A percentile compares a stretch with the other conserved stretches of the same genome.
phyloP scores from a whole-genome alignment of 192 early-diverging fungal genomes.

The Backusella circina region DNA sequence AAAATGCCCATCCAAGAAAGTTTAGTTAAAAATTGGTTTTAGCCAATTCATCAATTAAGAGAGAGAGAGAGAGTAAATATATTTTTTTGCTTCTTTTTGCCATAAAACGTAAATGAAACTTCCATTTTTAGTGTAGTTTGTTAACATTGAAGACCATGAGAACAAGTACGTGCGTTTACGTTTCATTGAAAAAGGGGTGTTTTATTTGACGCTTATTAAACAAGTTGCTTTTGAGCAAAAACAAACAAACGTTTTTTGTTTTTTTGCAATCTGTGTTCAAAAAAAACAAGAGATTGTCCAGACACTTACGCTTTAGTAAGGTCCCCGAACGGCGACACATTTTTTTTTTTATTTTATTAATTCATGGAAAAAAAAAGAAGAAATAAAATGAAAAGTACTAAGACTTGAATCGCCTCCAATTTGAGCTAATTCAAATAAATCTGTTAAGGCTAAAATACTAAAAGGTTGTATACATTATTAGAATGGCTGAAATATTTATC shows the following conservation, averaged over 20 bases:
- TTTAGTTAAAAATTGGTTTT: neutral
- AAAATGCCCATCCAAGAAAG: neutral
- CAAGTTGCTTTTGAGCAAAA: neutral
- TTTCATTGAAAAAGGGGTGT: neutral
- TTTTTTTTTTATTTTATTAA: neutral
- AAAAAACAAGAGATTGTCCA: neutral
- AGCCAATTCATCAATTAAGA: neutral
- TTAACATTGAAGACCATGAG: neutral
- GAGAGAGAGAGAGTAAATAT: neutral
- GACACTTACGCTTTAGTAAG: neutral
- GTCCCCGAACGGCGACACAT: neutral
- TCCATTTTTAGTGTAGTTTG: neutral
- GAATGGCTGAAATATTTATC: neutral
- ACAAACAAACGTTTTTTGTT: neutral
- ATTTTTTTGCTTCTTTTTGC: neutral
- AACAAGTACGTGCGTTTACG: neutral
- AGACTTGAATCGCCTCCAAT: neutral
- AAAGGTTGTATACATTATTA: neutral
- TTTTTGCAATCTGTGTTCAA: neutral
- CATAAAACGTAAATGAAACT: neutral
- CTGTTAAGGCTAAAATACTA: neutral
- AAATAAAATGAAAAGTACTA: neutral
- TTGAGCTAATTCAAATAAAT: neutral
- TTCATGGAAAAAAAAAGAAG: neutral
- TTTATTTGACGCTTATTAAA: neutral